These are phyloP conservation scores for Plenodomus biglobosus DNA, from an alignment of 2,329 filamentous ascomycete species.

Conservation along the genomic window DNA sequence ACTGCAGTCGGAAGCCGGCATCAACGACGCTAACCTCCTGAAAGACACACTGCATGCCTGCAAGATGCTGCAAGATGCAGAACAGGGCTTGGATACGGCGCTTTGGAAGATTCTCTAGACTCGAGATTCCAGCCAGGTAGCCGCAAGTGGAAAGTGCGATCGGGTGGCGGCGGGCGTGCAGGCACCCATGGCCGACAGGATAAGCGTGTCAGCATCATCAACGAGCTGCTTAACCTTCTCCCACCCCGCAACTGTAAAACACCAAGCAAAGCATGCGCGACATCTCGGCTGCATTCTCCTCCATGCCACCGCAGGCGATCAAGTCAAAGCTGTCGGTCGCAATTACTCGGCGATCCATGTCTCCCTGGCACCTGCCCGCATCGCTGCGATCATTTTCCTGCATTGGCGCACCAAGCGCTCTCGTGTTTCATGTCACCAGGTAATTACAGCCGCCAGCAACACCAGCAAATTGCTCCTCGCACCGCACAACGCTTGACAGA, in stretches of 20 bases:
- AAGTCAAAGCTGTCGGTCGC: neutral
- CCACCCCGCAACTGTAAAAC: neutral
- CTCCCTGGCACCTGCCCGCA: neutral
- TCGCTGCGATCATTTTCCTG: neutral
- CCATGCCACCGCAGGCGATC: neutral
- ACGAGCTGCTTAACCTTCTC: neutral
- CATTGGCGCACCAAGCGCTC: neutral
- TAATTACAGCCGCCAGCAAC: neutral
- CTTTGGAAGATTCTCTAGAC: neutral
- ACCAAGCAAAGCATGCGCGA: neutral
- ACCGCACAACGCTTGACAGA: constrained; percentile 1
- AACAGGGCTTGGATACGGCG: too few species aligned
- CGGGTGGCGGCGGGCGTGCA: neutral
- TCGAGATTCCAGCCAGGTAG: neutral
- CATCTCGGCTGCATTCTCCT: neutral
- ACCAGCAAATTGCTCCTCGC: constrained; percentile 6
- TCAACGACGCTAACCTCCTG: too few species aligned
- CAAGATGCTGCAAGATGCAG: neutral
- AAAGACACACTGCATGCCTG: too few species aligned
- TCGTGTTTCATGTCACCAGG: constrained; percentile 8
- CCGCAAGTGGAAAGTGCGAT: neutral
- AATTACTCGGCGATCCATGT: neutral
- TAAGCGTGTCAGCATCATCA: neutral
- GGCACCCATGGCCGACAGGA: neutral
- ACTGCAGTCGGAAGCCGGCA: too few species aligned